Conservation (phyloP, 2,329 filamentous ascomycete genomes). For the Cladosporium oxysporum region DNA sequence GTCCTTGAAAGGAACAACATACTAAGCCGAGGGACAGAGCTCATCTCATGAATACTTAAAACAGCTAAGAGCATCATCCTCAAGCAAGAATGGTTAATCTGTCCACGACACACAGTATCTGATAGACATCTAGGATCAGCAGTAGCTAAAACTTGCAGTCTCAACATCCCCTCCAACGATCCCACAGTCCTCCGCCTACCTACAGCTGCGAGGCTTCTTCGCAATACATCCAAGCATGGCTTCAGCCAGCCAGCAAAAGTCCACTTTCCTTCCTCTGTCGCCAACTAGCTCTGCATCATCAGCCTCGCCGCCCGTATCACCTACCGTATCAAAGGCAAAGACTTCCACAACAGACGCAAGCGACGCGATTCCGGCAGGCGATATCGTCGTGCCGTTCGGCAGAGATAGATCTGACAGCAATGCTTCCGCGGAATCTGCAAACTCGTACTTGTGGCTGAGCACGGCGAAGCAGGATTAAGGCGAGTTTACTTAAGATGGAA, state of each 20-base stretch:
- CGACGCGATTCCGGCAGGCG: neutral
- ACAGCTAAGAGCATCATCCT: neutral
- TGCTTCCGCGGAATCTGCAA: slow-evolving; percentile 2
- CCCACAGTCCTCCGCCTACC: neutral
- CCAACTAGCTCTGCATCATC: neutral
- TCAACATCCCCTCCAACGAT: neutral
- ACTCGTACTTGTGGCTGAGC: slow-evolving; percentile 14
- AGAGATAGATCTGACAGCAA: slow-evolving; percentile 9
- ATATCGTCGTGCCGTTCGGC: slow-evolving; percentile 1
- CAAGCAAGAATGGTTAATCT: neutral
- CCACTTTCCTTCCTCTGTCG: neutral
- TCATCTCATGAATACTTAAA: neutral
- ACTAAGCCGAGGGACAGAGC: neutral
- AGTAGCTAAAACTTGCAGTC: neutral
- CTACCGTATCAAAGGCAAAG: neutral
- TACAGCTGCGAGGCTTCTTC: neutral
- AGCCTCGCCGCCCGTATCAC: neutral
- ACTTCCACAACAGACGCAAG: neutral
- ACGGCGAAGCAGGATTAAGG: neutral
- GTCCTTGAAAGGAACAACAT: neutral
- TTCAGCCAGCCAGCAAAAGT: neutral
- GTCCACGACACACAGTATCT: neutral
- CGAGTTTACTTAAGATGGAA: neutral
- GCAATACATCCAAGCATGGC: neutral
- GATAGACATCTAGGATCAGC: neutral